Base-by-base conservation (phyloP, 148 eudicot genomes). In the Polygonum maritimum region DNA sequence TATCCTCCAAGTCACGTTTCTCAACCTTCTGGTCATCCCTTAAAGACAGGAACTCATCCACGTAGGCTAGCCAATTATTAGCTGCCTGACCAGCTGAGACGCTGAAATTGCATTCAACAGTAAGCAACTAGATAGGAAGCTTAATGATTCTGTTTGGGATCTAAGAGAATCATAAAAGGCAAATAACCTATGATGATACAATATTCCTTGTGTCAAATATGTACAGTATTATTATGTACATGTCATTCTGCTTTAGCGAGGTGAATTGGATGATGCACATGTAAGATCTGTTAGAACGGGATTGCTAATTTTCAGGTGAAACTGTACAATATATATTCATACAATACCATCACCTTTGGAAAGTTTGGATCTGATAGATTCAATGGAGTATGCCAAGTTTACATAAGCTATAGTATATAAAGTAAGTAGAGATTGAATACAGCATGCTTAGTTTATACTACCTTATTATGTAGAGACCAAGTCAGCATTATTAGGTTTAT, bases 41-140 rank as follows among this genome's bases (percentile, higher is more conserved):
- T 48, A 86, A 54, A 2, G 79, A 79, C 76, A 91, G 79, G 79
- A 89, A 76, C 40, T 76, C 81, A 78, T 91, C 96, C 87, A 87
- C 87, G 58, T 70, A 76, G 3, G 83, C 76, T 16, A 81, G 69
- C 96, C 93, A 91, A 78, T 89, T 87, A 79, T 87, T 80, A 2
- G 91, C 86, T 62, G 93, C 96, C 15, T 60, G 57, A 13, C 87
- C 81, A 84, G 78, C 79, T 21, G 39, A 39, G 69, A n/a, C 49
- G 73, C 96, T 91, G 88, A 51, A 78, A 80, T 22, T 36, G 19
- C 71, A 67, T 35, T 67, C 71, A 67, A 35, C 3, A 1, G 44
- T 67, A 67, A 38, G 44, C 41, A 35, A 36, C 44, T 11, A 60
- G 60, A 18, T 18, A 14, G 1, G 22, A 54, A 54, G 60, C 60